These are phyloP conservation scores for Aspergillus incahuasiensis DNA, from an alignment of 495 filamentous ascomycete species.

Conservation along the genomic window DNA sequence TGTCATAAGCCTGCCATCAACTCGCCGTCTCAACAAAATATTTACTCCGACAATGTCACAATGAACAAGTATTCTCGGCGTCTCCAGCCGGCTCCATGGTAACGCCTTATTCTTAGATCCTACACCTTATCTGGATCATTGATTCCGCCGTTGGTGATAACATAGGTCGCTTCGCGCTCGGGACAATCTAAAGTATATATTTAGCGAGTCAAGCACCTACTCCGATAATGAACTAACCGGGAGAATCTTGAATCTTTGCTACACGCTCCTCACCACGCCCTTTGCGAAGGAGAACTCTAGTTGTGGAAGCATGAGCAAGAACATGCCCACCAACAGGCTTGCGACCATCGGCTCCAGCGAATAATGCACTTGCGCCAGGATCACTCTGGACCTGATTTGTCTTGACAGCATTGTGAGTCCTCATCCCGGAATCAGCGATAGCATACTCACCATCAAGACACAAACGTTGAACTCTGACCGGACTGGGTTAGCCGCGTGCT, in stretches of 20 bases:
- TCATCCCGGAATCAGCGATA: neutral
- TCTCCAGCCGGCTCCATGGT: too few species aligned
- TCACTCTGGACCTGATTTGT: constrained; percentile 82
- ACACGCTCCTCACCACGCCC: constrained; percentile 76
- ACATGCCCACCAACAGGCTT: constrained; percentile 76
- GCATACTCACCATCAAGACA: constrained; percentile 58
- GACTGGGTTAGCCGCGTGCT: neutral
- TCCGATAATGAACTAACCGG: constrained; percentile 43
- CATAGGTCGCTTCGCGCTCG: constrained; percentile 71
- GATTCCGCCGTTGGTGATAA: constrained; percentile 76
- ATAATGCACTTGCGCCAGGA: constrained; percentile 75
- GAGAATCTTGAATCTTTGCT: constrained; percentile 75
- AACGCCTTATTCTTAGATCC: neutral
- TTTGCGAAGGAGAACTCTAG: constrained; percentile 68
- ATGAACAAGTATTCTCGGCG: neutral
- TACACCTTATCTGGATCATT: constrained; percentile 63
- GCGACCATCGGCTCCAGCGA: constrained; percentile 70
- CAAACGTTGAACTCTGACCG: constrained; percentile 68
- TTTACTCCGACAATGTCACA: neutral
- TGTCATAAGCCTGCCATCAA: neutral
- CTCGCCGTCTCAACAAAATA: constrained; percentile 1
- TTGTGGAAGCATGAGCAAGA: constrained; percentile 74
- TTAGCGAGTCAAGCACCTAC: constrained; percentile 2
- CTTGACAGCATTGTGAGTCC: constrained; percentile 28
- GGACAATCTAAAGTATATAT: constrained; percentile 53